Percentiles rank a stretch among this genome's conserved stretches.
phyloP scores from a whole-genome alignment of 1,139 yeast species.

The Meyerozyma sp. region DNA sequence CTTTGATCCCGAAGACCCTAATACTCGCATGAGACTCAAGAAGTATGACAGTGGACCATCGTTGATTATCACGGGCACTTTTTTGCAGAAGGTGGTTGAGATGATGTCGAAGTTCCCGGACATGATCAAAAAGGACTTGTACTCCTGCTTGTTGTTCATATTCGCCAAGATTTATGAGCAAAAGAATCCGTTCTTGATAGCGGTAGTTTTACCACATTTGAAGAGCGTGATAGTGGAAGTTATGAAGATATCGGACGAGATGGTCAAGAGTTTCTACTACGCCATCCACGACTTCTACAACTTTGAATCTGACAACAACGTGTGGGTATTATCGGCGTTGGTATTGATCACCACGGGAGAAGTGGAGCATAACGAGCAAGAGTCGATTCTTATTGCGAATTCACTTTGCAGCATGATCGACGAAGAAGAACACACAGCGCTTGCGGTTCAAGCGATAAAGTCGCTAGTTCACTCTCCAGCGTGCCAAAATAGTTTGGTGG shows the following conservation, averaged over 20 bases:
- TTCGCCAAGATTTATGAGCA: conserved; percentile 56
- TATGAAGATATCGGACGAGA: conserved; percentile 19
- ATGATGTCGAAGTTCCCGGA: conserved; percentile 64
- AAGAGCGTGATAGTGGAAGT: conserved; percentile 41
- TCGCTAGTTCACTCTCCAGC: conserved; percentile 44
- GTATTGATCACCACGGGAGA: conserved; percentile 55
- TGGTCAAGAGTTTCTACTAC: conserved; percentile 34
- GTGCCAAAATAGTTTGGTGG: conserved; percentile 17
- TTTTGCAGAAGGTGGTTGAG: conserved; percentile 51
- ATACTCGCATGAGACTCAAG: conserved; percentile 23
- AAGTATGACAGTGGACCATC: conserved; percentile 31
- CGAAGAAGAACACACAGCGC: conserved; percentile 26
- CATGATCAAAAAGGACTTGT: conserved; percentile 63
- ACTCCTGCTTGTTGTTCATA: conserved; percentile 62
- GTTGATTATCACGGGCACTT: conserved; percentile 42
- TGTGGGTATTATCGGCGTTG: conserved; percentile 52
- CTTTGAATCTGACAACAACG: conserved; percentile 23
- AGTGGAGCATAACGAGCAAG: conserved; percentile 31
- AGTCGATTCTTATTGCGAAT: conserved; percentile 21
- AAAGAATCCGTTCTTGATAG: conserved; percentile 40
- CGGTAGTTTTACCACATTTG: conserved; percentile 52
- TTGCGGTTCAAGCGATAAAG: conserved; percentile 55
- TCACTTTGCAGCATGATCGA: conserved; percentile 32
- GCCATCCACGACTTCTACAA: conserved; percentile 24
- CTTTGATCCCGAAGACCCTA: conserved; percentile 30